Percentiles rank a stretch among this genome's conserved stretches.
phyloP scores from a whole-genome alignment of 1,284 basidiomycete genomes.

The Ceratobasidium sp. region DNA sequence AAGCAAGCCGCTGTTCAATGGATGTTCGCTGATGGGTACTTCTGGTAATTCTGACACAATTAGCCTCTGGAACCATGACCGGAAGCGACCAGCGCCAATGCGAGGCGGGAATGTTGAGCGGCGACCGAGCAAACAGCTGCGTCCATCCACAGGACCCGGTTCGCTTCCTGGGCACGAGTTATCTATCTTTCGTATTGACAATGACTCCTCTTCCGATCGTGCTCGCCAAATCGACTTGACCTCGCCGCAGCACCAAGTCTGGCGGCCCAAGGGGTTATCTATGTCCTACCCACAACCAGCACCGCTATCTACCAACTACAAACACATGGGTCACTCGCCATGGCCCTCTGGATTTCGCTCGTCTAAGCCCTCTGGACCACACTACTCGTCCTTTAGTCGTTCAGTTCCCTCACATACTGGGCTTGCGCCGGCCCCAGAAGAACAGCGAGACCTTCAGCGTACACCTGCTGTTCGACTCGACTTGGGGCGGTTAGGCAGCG shows the following conservation, averaged over 20 bases:
- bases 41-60: conserved; percentile 34
- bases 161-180: conserved; percentile 35
- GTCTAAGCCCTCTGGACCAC: background rate
- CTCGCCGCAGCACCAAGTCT: background rate
- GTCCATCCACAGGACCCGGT: conserved; percentile 37
- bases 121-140: conserved; percentile 36
- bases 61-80: too few relatives aligned
- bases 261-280: background rate
- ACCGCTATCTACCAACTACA: background rate
- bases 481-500: too few relatives aligned
- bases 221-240: background rate
- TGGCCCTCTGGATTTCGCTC: conserved; percentile 22
- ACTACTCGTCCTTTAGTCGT: too few relatives aligned
- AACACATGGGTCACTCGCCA: conserved; percentile 14
- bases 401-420: too few relatives aligned
- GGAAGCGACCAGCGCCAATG: conserved; percentile 43
- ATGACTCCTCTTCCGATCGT: conserved; percentile 2
- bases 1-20: conserved; percentile 30
- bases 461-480: too few relatives aligned
- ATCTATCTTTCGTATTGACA: conserved; percentile 20
- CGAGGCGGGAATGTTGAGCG: conserved; percentile 37
- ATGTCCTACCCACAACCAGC: conserved; percentile 2
- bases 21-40: conserved; percentile 36
- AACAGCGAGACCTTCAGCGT: too few relatives aligned
- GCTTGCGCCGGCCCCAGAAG: too few relatives aligned